These are phyloP conservation scores for Cercophora newfieldiana DNA, from an alignment of 495 filamentous ascomycete species.

Conservation along the genomic window DNA sequence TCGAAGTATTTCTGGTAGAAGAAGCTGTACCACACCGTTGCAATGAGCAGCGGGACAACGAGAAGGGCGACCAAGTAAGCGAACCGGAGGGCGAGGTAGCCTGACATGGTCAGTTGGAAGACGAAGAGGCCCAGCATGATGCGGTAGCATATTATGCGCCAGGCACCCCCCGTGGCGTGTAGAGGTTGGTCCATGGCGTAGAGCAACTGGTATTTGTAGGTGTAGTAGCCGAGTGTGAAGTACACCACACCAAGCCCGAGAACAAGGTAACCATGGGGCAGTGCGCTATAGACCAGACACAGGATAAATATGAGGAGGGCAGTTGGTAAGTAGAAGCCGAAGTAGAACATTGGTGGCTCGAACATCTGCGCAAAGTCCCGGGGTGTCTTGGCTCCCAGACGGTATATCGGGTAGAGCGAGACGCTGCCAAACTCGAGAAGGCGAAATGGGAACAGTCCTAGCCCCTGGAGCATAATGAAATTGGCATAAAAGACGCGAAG, in stretches of 20 bases:
- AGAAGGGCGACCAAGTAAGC: conserved; percentile 70
- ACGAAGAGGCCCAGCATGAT: conserved; percentile 79
- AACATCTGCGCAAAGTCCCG: conserved; percentile 85
- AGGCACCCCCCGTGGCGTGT: conserved; percentile 90
- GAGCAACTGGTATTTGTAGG: conserved; percentile 96
- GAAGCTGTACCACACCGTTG: conserved; percentile 83
- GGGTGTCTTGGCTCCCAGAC: conserved; percentile 81
- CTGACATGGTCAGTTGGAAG: conserved; percentile 90
- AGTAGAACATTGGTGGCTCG: conserved; percentile 85
- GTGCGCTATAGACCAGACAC: conserved; percentile 89
- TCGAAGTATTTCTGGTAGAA: conserved; percentile 73
- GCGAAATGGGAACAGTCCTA: conserved; percentile 90
- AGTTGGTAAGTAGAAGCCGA: conserved; percentile 92
- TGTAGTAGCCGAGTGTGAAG: conserved; percentile 85
- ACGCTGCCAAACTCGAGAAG: conserved; percentile 89
- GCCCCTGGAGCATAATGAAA: conserved; percentile 87
- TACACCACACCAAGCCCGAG: conserved; percentile 82
- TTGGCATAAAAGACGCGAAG: conserved; percentile 88
- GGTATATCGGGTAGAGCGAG: conserved; percentile 75
- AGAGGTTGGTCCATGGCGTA: conserved; percentile 98
- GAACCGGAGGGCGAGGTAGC: conserved; percentile 71
- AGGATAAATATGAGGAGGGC: conserved; percentile 90
- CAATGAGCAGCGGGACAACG: conserved; percentile 71
- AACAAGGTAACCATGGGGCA: conserved; percentile 79
- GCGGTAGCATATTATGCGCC: conserved; percentile 93